Conservation (phyloP, 305 asterid genomes). For the Solanum hybrid region DNA sequence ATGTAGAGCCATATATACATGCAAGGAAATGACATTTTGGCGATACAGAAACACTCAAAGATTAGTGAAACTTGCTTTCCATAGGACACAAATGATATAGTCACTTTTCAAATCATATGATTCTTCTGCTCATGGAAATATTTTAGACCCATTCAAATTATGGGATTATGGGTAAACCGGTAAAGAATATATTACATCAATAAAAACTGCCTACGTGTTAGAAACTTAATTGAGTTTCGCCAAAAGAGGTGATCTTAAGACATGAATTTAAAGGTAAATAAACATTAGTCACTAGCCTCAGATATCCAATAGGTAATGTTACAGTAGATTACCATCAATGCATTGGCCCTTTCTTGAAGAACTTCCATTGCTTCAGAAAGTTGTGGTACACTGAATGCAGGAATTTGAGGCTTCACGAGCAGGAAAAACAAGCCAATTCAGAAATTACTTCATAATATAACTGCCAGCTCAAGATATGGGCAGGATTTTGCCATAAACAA, state of each 20-base stretch:
- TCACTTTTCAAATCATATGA: background rate
- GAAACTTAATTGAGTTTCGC: background rate
- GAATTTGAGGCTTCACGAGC: slow-evolving; percentile 68
- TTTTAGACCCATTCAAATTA: background rate
- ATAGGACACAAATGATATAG: background rate
- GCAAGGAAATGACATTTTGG: background rate
- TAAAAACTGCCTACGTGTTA: background rate
- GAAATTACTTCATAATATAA: slow-evolving; percentile 34
- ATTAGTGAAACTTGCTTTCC: background rate
- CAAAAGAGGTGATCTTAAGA: background rate
- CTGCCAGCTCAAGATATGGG: slow-evolving; percentile 23
- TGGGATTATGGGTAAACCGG: background rate
- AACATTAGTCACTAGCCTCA: background rate
- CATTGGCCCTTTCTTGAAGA: slow-evolving; percentile 52
- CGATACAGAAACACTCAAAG: background rate
- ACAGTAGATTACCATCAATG: slow-evolving; percentile 36
- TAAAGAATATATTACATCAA: background rate
- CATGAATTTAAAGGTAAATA: background rate
- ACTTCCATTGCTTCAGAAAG: slow-evolving; percentile 76
- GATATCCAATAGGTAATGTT: background rate
- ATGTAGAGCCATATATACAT: background rate
- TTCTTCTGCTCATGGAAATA: background rate
- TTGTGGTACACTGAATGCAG: slow-evolving; percentile 83
- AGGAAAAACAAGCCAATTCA: slow-evolving; percentile 47
- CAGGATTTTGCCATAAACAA: slow-evolving; percentile 12